Evolutionary conservation across 148 eudicot species (phyloP).

Genomic region (Rhododendron ferrugineum): DNA sequence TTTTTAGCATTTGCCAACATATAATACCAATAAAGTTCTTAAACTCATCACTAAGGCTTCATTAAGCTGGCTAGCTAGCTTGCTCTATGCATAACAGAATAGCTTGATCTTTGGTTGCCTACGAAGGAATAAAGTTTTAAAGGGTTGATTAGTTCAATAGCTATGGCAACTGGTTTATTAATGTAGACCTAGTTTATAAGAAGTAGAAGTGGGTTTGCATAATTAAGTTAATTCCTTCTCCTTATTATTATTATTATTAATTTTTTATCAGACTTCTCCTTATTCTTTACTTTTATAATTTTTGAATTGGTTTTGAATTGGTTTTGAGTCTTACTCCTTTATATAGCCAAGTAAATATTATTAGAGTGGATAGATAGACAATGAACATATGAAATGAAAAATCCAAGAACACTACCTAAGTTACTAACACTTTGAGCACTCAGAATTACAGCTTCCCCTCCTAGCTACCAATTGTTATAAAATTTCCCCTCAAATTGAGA

Average conservation of each 20-base stretch:
- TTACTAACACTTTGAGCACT: not conserved
- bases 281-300: not conserved
- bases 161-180: not conserved
- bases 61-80: not conserved
- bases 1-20: not conserved
- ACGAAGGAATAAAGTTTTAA: not conserved
- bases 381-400: not conserved
- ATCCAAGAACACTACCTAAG: not conserved
- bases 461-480: not conserved
- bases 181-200: not conserved
- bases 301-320: not conserved
- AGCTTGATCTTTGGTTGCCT: conserved; percentile 3
- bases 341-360: not conserved
- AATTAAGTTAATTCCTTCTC: not conserved
- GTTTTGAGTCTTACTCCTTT: not conserved
- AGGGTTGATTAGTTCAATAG: not conserved
- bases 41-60: not conserved
- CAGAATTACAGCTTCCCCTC: no score
- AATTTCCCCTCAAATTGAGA: conserved; percentile 23
- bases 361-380: not conserved
- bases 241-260: no score
- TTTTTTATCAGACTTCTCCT: not conserved
- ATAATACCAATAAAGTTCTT: not conserved
- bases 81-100: not conserved
- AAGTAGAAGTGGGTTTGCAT: not conserved